Percentiles rank a stretch among this genome's conserved stretches.
Evolutionary conservation across 805 yeast genomes (phyloP).

Genomic region (Candida wancherniae): DNA sequence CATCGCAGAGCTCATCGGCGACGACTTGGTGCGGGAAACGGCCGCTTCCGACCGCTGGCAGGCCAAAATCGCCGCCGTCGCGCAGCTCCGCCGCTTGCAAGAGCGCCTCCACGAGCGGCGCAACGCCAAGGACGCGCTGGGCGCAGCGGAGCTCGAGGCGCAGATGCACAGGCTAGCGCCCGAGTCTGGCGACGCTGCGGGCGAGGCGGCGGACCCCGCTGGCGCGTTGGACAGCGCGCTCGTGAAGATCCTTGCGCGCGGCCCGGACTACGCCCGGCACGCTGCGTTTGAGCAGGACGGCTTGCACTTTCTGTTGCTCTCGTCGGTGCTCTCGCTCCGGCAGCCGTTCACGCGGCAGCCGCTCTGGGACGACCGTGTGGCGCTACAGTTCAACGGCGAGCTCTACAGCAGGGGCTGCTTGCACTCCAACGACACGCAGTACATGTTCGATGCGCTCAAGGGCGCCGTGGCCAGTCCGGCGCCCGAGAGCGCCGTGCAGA

Average conservation of each 20-base stretch:
- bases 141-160: too few relatives aligned
- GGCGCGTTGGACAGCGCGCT: neutral
- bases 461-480: conserved; percentile 9
- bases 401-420: conserved; percentile 60
- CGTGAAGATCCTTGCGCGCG: conserved; percentile 46
- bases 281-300: conserved; percentile 8
- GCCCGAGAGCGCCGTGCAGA: conserved; percentile 30
- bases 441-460: conserved; percentile 37
- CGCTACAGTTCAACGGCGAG: conserved; percentile 87
- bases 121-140: too few relatives aligned
- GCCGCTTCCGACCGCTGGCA: conserved; percentile 14
- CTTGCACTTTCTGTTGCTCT: conserved; percentile 36
- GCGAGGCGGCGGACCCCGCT: too few relatives aligned
- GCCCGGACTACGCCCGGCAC: conserved; percentile 50
- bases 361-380: conserved; percentile 24
- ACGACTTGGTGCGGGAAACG: conserved; percentile 8
- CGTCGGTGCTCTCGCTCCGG: conserved; percentile 78
- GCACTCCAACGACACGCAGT: conserved; percentile 59
- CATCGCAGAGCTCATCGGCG: conserved; percentile 7
- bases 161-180: too few relatives aligned
- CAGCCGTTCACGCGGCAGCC: conserved; percentile 82
- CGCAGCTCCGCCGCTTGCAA: conserved; percentile 24
- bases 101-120: conserved; percentile 20
- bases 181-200: too few relatives aligned
- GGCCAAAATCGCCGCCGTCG: conserved; percentile 26